Evolutionary conservation across 2,329 filamentous ascomycete genomes (phyloP).

Genomic region (Colletotrichum brevisporum): DNA sequence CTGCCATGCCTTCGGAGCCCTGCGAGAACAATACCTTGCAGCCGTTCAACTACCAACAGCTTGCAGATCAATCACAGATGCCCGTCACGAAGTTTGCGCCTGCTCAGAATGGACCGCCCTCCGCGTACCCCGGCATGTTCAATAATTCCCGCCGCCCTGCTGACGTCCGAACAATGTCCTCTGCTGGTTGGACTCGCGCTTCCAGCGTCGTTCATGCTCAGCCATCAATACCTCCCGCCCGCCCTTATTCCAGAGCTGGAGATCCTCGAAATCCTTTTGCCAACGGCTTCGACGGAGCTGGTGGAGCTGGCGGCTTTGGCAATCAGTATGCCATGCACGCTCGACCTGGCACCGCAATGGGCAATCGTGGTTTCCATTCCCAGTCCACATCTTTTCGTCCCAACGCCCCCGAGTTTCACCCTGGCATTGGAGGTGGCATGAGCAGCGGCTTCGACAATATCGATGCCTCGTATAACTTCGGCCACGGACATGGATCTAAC

Average conservation of each 20-base stretch:
- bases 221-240: background rate
- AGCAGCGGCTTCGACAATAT: slow-evolving; percentile 4
- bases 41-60: slow-evolving; percentile 30
- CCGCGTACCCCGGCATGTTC: slow-evolving; percentile 31
- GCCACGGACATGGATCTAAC: slow-evolving; percentile 18
- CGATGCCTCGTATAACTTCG: slow-evolving; percentile 29
- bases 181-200: slow-evolving; percentile 31
- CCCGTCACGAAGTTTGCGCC: background rate
- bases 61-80: background rate
- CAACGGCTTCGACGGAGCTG: slow-evolving; percentile 19
- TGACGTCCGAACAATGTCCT: slow-evolving; percentile 32
- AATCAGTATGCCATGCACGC: slow-evolving; percentile 7
- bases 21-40: slow-evolving; percentile 29
- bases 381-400: slow-evolving; percentile 47
- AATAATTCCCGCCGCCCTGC: slow-evolving; percentile 16
- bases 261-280: slow-evolving; percentile 11
- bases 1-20: background rate
- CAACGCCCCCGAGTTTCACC: slow-evolving; percentile 52
- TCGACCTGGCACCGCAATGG: slow-evolving; percentile 37
- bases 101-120: slow-evolving; percentile 15
- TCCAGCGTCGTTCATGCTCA: slow-evolving; percentile 10
- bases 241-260: slow-evolving; percentile 27
- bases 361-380: slow-evolving; percentile 18
- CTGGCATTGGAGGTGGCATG: slow-evolving; percentile 38
- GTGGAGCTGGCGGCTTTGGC: background rate